A percentile compares a stretch with the other conserved stretches of the same genome.
Conservation (phyloP, 176 grass and related monocot species). For the Alloteropsis semialata region DNA sequence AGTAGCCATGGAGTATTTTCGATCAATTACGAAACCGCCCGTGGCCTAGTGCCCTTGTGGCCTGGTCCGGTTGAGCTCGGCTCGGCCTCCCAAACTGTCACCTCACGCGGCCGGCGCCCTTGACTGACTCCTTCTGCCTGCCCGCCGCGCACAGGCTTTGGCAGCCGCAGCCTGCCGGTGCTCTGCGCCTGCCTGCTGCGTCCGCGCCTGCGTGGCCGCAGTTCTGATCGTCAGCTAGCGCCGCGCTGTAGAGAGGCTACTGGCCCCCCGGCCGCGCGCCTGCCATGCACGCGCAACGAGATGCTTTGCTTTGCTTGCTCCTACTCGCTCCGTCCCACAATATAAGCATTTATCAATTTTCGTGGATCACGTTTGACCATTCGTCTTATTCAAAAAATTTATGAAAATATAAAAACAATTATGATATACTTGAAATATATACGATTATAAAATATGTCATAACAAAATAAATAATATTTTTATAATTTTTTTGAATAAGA, state of each 20-base stretch:
- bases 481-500: too few species aligned
- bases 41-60: background rate
- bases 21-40: too few species aligned
- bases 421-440: too few species aligned
- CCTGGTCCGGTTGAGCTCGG: background rate
- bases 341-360: too few species aligned
- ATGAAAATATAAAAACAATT: too few species aligned
- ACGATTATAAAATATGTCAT: too few species aligned
- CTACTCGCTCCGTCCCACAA: background rate
- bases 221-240: constrained; percentile 50
- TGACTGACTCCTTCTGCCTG: background rate
- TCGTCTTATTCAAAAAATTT: too few species aligned
- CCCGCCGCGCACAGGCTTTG: constrained; percentile 33
- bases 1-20: too few species aligned
- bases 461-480: too few species aligned
- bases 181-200: constrained; percentile 5
- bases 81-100: constrained; percentile 4
- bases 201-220: constrained; percentile 21
- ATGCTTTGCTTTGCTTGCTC: background rate
- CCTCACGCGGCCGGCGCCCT: constrained; percentile 20
- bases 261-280: constrained; percentile 29
- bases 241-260: background rate
- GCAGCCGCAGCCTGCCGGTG: constrained; percentile 3
- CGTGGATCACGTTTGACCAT: too few species aligned
- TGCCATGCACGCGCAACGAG: constrained; percentile 44